phyloP scores from a whole-genome alignment of 1,139 yeast genomes.

The Yamadazyma spencermartinsiae region DNA sequence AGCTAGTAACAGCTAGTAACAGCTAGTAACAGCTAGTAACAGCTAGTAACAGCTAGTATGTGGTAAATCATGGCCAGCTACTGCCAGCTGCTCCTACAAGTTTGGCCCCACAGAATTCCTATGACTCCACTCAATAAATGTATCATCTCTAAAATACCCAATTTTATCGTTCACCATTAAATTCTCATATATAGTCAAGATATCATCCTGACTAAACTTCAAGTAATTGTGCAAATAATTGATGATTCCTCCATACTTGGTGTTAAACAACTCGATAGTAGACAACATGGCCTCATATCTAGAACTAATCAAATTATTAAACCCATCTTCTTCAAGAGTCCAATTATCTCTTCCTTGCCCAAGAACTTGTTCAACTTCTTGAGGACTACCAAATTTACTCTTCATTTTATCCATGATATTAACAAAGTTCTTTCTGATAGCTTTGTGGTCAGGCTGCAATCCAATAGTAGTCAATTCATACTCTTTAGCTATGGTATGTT shows the following conservation, averaged over 20 bases:
- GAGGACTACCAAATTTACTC: conserved; percentile 23
- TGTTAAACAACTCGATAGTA: conserved; percentile 51
- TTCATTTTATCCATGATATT: conserved; percentile 30
- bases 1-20: too few species aligned
- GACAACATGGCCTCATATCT: conserved; percentile 73
- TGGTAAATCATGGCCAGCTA: too few species aligned
- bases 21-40: too few species aligned
- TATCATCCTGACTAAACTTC: conserved; percentile 49
- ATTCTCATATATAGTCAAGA: conserved; percentile 48
- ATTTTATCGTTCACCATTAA: conserved; percentile 30
- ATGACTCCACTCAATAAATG: conserved; percentile 29
- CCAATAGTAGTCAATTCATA: conserved; percentile 76
- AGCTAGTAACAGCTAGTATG: too few species aligned
- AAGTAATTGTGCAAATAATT: conserved; percentile 49
- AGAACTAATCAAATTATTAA: conserved; percentile 61
- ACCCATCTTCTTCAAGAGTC: conserved; percentile 48
- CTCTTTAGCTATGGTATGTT: conserved; percentile 65
- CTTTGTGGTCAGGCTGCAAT: conserved; percentile 48
- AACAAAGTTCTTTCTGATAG: conserved; percentile 35
- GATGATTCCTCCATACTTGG: conserved; percentile 56
- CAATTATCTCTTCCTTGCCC: conserved; percentile 40
- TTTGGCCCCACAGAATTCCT: conserved; percentile 17
- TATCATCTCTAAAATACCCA: conserved; percentile 19
- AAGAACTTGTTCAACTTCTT: conserved; percentile 29
- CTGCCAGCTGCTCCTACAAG: conserved; percentile 4